These are phyloP conservation scores for Candida patagonica DNA, from an alignment of 805 yeast genomes.

Conservation along the genomic window DNA sequence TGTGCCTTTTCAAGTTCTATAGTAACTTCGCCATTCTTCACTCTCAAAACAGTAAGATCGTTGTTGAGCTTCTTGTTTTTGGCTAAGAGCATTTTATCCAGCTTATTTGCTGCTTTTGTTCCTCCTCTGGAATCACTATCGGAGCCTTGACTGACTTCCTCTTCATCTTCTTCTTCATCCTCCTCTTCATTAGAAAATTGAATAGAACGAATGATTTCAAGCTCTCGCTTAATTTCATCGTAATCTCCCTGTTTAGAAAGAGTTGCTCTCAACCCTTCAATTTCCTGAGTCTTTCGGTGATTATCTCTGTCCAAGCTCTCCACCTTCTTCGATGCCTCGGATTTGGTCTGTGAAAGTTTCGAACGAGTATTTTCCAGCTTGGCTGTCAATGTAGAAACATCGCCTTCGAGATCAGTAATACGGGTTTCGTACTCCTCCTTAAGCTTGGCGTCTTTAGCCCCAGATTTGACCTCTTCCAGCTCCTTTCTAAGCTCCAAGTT, in stretches of 20 bases:
- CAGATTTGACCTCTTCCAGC: constrained; percentile 37
- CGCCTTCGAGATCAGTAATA: constrained; percentile 31
- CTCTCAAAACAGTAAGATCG: constrained; percentile 59
- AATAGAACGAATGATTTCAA: constrained; percentile 60
- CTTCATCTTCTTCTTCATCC: constrained; percentile 26
- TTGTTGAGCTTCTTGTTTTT: constrained; percentile 66
- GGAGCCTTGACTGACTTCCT: constrained; percentile 11
- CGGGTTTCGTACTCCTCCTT: constrained; percentile 11
- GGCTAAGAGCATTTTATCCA: constrained; percentile 36
- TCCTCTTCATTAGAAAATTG: constrained; percentile 44
- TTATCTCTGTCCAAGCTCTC: constrained; percentile 39
- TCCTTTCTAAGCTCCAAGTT: constrained; percentile 67
- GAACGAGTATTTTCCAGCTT: constrained; percentile 41
- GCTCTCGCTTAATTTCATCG: constrained; percentile 70
- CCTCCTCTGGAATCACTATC: constrained; percentile 23
- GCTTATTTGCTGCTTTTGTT: constrained; percentile 28
- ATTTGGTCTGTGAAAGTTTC: constrained; percentile 18
- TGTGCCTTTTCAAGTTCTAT: constrained; percentile 31
- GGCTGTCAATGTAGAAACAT: constrained; percentile 54
- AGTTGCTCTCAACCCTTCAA: constrained; percentile 40
- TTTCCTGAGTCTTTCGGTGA: constrained; percentile 40
- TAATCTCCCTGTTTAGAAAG: constrained; percentile 54
- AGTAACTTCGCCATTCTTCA: constrained; percentile 42
- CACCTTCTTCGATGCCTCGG: constrained; percentile 27
- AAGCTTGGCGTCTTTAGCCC: constrained; percentile 34